A percentile compares a stretch with the other conserved stretches of the same genome.
Conservation (phyloP, 495 filamentous ascomycete species). For the Podospora fimiseda region DNA sequence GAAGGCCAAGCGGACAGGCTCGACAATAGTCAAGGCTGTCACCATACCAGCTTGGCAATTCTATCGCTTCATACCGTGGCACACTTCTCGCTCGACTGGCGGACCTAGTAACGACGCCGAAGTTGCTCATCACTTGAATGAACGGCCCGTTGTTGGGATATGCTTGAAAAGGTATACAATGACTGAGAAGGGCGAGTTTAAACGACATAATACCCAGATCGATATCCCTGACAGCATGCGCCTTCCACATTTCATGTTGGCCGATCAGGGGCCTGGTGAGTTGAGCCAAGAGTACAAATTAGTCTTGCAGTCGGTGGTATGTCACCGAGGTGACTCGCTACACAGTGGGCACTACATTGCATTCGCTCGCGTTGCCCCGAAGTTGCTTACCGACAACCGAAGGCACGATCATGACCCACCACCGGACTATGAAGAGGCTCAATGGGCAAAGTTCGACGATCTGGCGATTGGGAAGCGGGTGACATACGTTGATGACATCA, state of each 20-base stretch:
- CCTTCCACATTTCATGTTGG: slow-evolving; percentile 82
- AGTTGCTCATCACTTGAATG: slow-evolving; percentile 43
- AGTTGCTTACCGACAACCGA: slow-evolving; percentile 46
- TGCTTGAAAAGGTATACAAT: slow-evolving; percentile 88
- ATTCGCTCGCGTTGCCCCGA: slow-evolving; percentile 64
- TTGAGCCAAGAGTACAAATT: slow-evolving; percentile 65
- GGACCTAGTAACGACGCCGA: slow-evolving; percentile 41
- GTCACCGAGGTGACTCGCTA: slow-evolving; percentile 83
- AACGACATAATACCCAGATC: slow-evolving; percentile 68
- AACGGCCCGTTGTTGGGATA: slow-evolving; percentile 78
- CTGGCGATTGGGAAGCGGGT: slow-evolving; percentile 58
- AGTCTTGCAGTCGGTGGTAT: slow-evolving; percentile 80
- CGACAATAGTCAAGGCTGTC: slow-evolving; percentile 66
- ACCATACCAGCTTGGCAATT: slow-evolving; percentile 98
- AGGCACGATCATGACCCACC: slow-evolving; percentile 45
- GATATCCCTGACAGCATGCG: slow-evolving; percentile 89
- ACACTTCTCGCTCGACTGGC: slow-evolving; percentile 43
- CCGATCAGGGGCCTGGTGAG: slow-evolving; percentile 65
- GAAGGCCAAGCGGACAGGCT: slow-evolving; percentile 37
- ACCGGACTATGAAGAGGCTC: slow-evolving; percentile 51
- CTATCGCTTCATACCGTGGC: slow-evolving; percentile 80
- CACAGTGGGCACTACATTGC: slow-evolving; percentile 88
- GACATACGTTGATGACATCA: slow-evolving; percentile 66
- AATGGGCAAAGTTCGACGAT: slow-evolving; percentile 91
- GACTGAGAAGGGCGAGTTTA: slow-evolving; percentile 57